A percentile compares a stretch with the other conserved stretches of the same genome.
These are phyloP conservation scores for Pseudocercospora musae DNA, from an alignment of 2,329 filamentous ascomycete genomes.

Conservation along the genomic window DNA sequence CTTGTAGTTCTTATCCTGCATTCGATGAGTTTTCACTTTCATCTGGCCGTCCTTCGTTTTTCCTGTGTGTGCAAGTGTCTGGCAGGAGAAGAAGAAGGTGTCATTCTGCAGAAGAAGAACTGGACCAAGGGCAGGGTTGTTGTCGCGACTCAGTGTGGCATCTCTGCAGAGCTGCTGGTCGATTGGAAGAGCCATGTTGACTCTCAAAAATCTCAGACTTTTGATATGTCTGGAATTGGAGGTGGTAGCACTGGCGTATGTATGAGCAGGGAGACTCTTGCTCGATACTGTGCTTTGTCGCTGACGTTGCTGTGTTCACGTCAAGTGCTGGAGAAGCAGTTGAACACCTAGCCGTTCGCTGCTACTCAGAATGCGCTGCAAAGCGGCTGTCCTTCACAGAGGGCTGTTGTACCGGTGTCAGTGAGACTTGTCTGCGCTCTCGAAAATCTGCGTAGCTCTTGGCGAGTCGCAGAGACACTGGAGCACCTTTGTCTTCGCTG, in stretches of 20 bases:
- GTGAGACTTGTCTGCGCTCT: background rate
- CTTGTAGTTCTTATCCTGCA: background rate
- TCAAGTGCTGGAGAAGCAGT: background rate
- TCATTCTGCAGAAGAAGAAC: background rate
- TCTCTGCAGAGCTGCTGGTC: background rate
- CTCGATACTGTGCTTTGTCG: background rate
- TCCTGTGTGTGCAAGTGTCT: background rate
- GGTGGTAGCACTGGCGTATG: background rate
- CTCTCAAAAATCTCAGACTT: background rate
- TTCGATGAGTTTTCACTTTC: background rate
- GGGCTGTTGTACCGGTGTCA: background rate
- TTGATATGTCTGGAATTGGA: background rate
- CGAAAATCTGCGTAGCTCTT: background rate
- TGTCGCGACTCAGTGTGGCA: background rate
- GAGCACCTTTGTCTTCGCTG: background rate
- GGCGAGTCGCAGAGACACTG: background rate
- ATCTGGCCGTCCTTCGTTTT: no score
- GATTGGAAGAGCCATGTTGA: background rate
- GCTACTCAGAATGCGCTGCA: background rate
- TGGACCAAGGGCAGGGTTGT: background rate
- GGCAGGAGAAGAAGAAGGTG: background rate
- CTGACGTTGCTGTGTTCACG: background rate
- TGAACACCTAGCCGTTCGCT: background rate
- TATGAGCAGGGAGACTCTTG: background rate
- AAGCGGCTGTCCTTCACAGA: background rate